Evolutionary conservation across 75 land plant genomes (phyloP), one percentile per base, ranked within the genome.

Genomic region (Chamaecyparis obtusa): DNA sequence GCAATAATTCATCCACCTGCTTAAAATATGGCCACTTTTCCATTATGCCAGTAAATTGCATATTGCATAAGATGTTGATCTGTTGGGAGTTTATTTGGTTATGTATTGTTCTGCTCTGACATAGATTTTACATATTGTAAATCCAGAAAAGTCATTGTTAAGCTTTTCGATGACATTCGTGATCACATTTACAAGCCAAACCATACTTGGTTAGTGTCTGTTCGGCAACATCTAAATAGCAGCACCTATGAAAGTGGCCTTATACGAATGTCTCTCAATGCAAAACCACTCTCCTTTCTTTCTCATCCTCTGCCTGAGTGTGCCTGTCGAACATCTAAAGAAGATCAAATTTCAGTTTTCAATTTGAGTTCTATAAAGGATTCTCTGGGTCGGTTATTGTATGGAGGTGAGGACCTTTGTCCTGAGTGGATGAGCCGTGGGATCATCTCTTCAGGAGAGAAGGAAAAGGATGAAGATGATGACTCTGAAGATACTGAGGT

Each of bases 251-350:
- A 87, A n/a, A 87, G 88, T 57, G 92, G 91, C 27, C 83, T 93
- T 27, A 35, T 75, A 15, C 90, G 86, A 78, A 85, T 88, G 39
- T 89, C 91, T 11, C 83, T 69, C 19, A 86, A 35, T 17, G 88
- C 87, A 71, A 97, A 94, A 77, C 87, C 91, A 32, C 41, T 85
- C 0, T 92, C 92, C 5, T 97, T 97, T 85, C 88, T 97, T 8
- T 90, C 97, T 24, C 96, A 95, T 78, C 99, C 99, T 51, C 85
- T 97, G 24, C 96, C 99, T 13, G 99, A 97, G 86, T 97, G 99
- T 86, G 90, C 88, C 60, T 97, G 99, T 90, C 46, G 46, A 80
- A 89, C 27, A 44, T 84, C 35, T 78, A 82, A 10, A 14, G 13
- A 0, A 0, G 67, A 21, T 36, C 75, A 51, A 44, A 35, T 24